These are phyloP conservation scores for Heimioporus sp. DNA, from an alignment of 768 basidiomycete genomes.

Conservation along the genomic window DNA sequence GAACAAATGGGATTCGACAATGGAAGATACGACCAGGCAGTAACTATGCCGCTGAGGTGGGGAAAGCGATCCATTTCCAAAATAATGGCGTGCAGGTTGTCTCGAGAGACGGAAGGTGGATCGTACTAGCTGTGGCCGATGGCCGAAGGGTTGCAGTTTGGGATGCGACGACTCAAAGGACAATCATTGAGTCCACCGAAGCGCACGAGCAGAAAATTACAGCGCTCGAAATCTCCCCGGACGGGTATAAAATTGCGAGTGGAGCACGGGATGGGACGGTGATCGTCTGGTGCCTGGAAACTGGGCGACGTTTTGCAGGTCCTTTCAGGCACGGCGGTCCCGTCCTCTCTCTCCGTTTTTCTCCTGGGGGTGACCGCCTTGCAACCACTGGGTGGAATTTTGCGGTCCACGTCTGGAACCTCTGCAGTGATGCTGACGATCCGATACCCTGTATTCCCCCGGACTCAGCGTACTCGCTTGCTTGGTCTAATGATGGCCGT, in stretches of 20 bases:
- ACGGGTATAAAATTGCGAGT: constrained; percentile 19
- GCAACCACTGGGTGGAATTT: constrained; percentile 10
- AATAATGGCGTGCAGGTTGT: not conserved
- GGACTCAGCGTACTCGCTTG: constrained; percentile 12
- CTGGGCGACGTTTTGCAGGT: constrained; percentile 10
- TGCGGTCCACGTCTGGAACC: constrained; percentile 9
- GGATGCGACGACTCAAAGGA: constrained; percentile 5
- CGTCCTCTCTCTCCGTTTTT: constrained; percentile 19
- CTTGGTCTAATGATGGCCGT: constrained; percentile 18
- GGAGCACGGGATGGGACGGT: constrained; percentile 21
- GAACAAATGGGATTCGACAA: constrained; percentile 7
- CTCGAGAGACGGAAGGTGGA: constrained; percentile 19
- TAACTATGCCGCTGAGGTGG: not conserved
- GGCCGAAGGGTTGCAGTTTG: constrained; percentile 9
- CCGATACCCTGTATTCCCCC: not conserved
- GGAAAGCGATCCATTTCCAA: not conserved
- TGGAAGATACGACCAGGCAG: constrained; percentile 1
- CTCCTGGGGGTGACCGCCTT: constrained; percentile 17
- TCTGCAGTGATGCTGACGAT: not conserved
- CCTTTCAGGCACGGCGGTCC: constrained; percentile 14
- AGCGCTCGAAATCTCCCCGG: constrained; percentile 19
- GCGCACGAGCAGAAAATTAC: constrained; percentile 15
- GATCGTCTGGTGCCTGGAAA: constrained; percentile 19
- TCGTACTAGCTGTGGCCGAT: not conserved
- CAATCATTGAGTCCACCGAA: constrained; percentile 4